Base-by-base conservation (phyloP, 2,329 filamentous ascomycete species). In the Alternaria panax region DNA sequence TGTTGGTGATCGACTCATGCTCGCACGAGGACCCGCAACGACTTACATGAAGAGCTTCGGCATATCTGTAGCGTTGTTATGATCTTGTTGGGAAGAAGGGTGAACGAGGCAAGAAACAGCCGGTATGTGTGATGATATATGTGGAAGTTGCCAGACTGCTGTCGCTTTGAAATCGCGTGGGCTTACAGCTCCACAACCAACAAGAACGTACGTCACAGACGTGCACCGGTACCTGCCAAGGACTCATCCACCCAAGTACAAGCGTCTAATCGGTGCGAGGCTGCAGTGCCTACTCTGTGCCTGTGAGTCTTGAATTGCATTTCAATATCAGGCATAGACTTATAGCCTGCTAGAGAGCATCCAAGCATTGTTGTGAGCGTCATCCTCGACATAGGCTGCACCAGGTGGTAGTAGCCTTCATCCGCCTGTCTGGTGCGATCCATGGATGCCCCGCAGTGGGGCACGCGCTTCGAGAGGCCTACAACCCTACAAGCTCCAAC, bases 31-130 rank as follows among this genome's bases (percentile, higher is more conserved):
- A 34, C 3, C 20, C 14, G 9, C 16, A 22, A 9, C 7, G 11
- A 24, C 67, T 53, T 55, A 71, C 71, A 74, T 60, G 60, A 74
- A 74, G 22, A 74, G 65, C 48, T 71, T 73, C 20, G 71, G 62
- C 71, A 74, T 74, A 4, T 22, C 62, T 32, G 5, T 4, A 9
- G 28, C 7, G 14, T 22, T 30, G 43, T 27, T 48, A n/a, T 24
- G 51, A 14, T 45, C 3, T 8, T 46, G 6, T 7, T 54, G 20
- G 5, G 7, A 34, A 24, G 18, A n/a, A 20, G 14, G 7, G 20
- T 16, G n/a, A 9, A 18, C 25, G 8, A 14, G n/a, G 8, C 11
- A 7, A 25, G 22, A 38, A 32, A 12, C 18, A 16, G 12, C 28
- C 24, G 36, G n/a, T 34, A 8, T 30, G 8, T 18, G 24, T 38